Percentiles rank a stretch among this genome's conserved stretches.
phyloP scores from a whole-genome alignment of 2,329 filamentous ascomycete species.

The Aureobasidium leucospermi region DNA sequence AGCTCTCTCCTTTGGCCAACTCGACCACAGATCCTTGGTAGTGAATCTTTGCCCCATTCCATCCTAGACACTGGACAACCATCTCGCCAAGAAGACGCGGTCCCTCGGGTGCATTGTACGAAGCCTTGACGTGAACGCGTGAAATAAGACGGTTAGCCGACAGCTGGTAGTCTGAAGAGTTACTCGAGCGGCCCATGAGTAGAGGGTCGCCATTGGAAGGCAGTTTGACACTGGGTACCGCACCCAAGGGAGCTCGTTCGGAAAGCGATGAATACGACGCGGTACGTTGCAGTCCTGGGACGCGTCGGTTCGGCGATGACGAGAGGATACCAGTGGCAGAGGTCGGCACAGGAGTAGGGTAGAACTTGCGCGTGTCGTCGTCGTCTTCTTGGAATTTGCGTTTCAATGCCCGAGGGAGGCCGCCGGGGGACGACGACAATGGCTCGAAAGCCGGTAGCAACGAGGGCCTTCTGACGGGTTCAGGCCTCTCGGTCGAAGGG shows the following conservation, averaged over 20 bases:
- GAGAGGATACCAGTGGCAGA: constrained; percentile 88
- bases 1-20: constrained; percentile 78
- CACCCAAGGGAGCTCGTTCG: constrained; percentile 75
- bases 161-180: constrained; percentile 90
- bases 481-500: constrained; percentile 12
- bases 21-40: constrained; percentile 85
- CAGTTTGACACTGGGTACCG: constrained; percentile 75
- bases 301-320: constrained; percentile 64
- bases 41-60: constrained; percentile 92
- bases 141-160: constrained; percentile 89
- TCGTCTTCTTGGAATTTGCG: constrained; percentile 50
- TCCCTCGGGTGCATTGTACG: constrained; percentile 64
- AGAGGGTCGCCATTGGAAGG: constrained; percentile 73
- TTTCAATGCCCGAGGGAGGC: constrained; percentile 61
- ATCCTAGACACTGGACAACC: constrained; percentile 85
- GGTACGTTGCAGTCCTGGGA: constrained; percentile 50
- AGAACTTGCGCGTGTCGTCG: constrained; percentile 52
- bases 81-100: constrained; percentile 68
- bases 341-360: constrained; percentile 89
- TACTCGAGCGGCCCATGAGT: constrained; percentile 87
- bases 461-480: constrained; percentile 39
- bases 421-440: constrained; percentile 63
- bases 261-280: constrained; percentile 51
- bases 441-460: constrained; percentile 75
- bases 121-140: constrained; percentile 83